Percentiles rank a stretch among this genome's conserved stretches.
phyloP scores from a whole-genome alignment of 1,284 basidiomycete genomes.

The Tylopilus sp. region DNA sequence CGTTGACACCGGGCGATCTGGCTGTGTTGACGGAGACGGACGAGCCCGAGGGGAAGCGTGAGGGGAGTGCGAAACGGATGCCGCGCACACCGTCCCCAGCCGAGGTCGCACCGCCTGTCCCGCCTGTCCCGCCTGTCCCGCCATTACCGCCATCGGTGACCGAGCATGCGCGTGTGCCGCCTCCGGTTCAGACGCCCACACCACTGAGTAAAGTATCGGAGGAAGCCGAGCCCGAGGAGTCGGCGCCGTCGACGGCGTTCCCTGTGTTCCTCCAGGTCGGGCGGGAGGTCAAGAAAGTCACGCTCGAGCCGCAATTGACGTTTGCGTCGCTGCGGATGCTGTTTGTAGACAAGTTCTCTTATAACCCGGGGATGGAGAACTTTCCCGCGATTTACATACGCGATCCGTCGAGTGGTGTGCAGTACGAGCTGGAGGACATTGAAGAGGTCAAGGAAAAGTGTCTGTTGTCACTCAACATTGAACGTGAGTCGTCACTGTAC shows the following conservation, averaged over 20 bases:
- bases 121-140: slow-evolving; percentile 49
- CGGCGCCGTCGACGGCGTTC: slow-evolving; percentile 41
- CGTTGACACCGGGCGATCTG: slow-evolving; percentile 65
- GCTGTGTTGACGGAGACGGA: slow-evolving; percentile 69
- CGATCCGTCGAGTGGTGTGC: slow-evolving; percentile 86
- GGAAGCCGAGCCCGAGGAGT: slow-evolving; percentile 24
- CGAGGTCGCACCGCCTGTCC: slow-evolving; percentile 48
- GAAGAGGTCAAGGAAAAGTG: slow-evolving; percentile 90
- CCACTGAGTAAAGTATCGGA: slow-evolving; percentile 25
- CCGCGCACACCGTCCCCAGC: slow-evolving; percentile 34
- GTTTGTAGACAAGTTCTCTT: slow-evolving; percentile 95
- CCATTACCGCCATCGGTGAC: slow-evolving; percentile 32
- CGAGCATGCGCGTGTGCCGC: slow-evolving; percentile 33
- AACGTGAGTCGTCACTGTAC: slow-evolving; percentile 67
- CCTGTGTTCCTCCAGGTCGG: slow-evolving; percentile 90
- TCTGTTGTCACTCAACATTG: slow-evolving; percentile 90
- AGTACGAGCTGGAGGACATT: slow-evolving; percentile 95
- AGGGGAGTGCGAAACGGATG: slow-evolving; percentile 24
- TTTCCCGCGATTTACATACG: slow-evolving; percentile 96
- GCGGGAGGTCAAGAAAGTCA: slow-evolving; percentile 87
- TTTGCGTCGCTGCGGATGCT: slow-evolving; percentile 77
- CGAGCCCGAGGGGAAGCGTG: slow-evolving; percentile 40
- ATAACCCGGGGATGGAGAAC: slow-evolving; percentile 89
- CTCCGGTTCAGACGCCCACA: slow-evolving; percentile 36
- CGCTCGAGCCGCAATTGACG: slow-evolving; percentile 68